Evolutionary conservation across 2,329 filamentous ascomycete species (phyloP).

Genomic region (Colletotrichum aenigma): DNA sequence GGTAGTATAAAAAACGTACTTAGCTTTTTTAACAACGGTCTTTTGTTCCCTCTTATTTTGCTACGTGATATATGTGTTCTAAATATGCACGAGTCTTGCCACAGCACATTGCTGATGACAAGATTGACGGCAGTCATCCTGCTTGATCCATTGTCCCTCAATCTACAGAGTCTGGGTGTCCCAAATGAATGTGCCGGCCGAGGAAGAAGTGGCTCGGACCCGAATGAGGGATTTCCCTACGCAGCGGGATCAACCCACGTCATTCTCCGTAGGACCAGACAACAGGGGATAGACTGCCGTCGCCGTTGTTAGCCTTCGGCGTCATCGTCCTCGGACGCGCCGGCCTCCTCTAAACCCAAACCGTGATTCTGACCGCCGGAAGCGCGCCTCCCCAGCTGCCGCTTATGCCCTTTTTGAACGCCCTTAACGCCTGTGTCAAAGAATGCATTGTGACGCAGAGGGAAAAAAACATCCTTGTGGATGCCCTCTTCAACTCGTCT

Average conservation of each 20-base stretch:
- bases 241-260: neutral
- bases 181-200: neutral
- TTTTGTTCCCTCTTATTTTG: neutral
- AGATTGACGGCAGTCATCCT: constrained; percentile 62
- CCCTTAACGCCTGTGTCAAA: constrained; percentile 52
- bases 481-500: constrained; percentile 64
- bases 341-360: constrained; percentile 45
- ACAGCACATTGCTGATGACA: constrained; percentile 36
- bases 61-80: neutral
- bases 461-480: constrained; percentile 31
- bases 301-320: constrained; percentile 57
- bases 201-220: constrained; percentile 1
- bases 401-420: constrained; percentile 49
- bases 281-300: constrained; percentile 72
- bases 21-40: neutral
- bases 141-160: constrained; percentile 66
- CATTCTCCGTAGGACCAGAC: constrained; percentile 59
- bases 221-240: neutral
- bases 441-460: constrained; percentile 40
- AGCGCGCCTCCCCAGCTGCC: constrained; percentile 29
- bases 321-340: constrained; percentile 67
- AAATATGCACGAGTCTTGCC: constrained; percentile 26
- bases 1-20: neutral
- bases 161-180: constrained; percentile 42
- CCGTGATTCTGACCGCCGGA: constrained; percentile 32